Conservation (phyloP, 1,139 yeast genomes). For the Lodderomyces metapsilosis region DNA sequence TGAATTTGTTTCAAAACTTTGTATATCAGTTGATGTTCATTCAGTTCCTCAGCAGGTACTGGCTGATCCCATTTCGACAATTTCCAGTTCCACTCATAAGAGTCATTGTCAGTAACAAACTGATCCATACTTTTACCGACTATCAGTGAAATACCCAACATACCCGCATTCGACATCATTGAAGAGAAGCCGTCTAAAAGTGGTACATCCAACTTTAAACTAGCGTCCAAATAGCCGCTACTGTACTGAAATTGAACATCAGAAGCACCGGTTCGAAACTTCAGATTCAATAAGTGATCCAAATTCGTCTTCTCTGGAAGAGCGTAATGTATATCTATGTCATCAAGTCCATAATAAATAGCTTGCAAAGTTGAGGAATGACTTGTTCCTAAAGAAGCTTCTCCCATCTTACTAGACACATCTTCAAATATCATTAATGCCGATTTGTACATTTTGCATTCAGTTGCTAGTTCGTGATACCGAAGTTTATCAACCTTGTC, state of each 20-base stretch:
- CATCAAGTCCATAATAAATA: slow-evolving; percentile 53
- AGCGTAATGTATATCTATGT: slow-evolving; percentile 62
- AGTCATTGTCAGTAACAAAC: slow-evolving; percentile 6
- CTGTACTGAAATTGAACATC: slow-evolving; percentile 49
- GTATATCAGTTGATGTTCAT: slow-evolving; percentile 47
- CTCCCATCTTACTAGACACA: slow-evolving; percentile 9
- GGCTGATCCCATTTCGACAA: slow-evolving; percentile 71
- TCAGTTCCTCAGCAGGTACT: slow-evolving; percentile 23
- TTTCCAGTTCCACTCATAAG: slow-evolving; percentile 65
- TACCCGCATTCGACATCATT: slow-evolving; percentile 41
- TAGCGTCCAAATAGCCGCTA: slow-evolving; percentile 57
- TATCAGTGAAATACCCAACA: slow-evolving; percentile 47
- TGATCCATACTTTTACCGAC: slow-evolving; percentile 18
- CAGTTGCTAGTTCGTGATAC: slow-evolving; percentile 36
- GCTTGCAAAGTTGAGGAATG: slow-evolving; percentile 13
- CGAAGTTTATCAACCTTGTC: slow-evolving; percentile 27
- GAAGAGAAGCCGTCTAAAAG: slow-evolving; percentile 22
- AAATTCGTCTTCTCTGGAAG: slow-evolving; percentile 58
- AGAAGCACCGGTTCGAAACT: slow-evolving; percentile 24
- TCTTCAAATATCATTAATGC: slow-evolving; percentile 62
- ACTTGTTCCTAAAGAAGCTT: slow-evolving; percentile 7
- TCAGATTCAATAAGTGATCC: slow-evolving; percentile 45
- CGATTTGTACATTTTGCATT: slow-evolving; percentile 38
- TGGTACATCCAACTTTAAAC: slow-evolving; percentile 20
- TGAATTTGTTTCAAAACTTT: slow-evolving; percentile 42